Conservation (phyloP, 208 protist genomes). For the Strigomonas oncopelti region DNA sequence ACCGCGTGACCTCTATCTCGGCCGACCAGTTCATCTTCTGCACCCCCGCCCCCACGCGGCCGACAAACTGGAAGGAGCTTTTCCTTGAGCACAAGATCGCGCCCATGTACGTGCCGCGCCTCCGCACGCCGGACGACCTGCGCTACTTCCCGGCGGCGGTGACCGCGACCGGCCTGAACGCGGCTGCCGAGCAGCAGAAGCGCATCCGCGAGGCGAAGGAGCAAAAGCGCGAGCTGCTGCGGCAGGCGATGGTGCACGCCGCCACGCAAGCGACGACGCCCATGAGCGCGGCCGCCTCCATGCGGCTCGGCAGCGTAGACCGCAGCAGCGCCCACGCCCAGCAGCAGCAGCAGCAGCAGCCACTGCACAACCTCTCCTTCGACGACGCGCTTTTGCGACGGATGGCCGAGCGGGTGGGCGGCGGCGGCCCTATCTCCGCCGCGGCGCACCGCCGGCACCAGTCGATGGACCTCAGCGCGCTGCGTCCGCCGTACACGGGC, state of each 20-base stretch:
- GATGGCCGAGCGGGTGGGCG: background rate
- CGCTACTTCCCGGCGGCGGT: constrained; percentile 81
- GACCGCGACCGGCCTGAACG: constrained; percentile 69
- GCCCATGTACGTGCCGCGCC: constrained; percentile 61
- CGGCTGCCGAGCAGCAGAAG: constrained; percentile 62
- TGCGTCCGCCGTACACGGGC: background rate
- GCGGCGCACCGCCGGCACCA: background rate
- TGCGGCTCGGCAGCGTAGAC: background rate
- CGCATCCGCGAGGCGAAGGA: constrained; percentile 47
- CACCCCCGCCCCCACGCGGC: constrained; percentile 26
- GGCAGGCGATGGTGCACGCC: constrained; percentile 28
- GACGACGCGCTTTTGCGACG: background rate
- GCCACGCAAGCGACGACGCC: constrained; percentile 15
- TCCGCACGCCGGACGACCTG: constrained; percentile 76
- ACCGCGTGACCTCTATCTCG: constrained; percentile 3
- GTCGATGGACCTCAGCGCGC: background rate
- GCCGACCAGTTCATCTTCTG: constrained; percentile 11
- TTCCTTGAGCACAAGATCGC: constrained; percentile 47
- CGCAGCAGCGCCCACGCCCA: background rate
- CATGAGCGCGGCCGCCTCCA: background rate
- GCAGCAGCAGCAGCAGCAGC: constrained; percentile 9
- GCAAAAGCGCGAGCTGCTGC: constrained; percentile 26
- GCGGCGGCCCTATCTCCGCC: background rate
- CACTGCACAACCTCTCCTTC: constrained; percentile 1
- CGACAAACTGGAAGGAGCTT: constrained; percentile 59